phyloP scores from a whole-genome alignment of 805 yeast species.

The Starmerella bacillaris region DNA sequence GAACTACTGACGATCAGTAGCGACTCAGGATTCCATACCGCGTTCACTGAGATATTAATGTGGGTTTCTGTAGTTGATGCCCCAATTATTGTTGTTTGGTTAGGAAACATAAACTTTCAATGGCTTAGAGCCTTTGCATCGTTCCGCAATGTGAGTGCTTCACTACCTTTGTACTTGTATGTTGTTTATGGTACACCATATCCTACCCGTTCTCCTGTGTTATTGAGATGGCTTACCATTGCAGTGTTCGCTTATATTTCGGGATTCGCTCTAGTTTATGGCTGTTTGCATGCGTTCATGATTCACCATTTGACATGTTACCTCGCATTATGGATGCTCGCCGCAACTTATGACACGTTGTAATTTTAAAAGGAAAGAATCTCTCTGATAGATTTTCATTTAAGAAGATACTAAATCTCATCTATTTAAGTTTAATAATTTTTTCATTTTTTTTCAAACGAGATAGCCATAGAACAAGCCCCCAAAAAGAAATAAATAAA shows the following conservation, averaged over 20 bases:
- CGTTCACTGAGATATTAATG: conserved; percentile 43
- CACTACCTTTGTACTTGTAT: conserved; percentile 32
- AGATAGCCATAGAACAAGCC: no score
- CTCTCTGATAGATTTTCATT: no score
- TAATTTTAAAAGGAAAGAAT: no score
- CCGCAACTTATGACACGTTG: background rate
- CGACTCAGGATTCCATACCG: conserved; percentile 8
- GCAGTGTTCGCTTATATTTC: conserved; percentile 33
- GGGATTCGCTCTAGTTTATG: conserved; percentile 49
- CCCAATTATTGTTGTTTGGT: conserved; percentile 59
- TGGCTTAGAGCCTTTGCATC: conserved; percentile 76
- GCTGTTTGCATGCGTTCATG: conserved; percentile 63
- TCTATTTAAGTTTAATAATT: no score
- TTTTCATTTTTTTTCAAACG: no score
- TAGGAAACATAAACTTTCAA: conserved; percentile 52
- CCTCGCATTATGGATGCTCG: conserved; percentile 14
- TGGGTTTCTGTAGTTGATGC: conserved; percentile 65
- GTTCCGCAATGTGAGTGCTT: conserved; percentile 58
- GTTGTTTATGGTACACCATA: conserved; percentile 1
- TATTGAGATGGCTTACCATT: conserved; percentile 15
- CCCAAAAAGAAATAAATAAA: no score
- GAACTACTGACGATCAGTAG: conserved; percentile 7
- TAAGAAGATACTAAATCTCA: no score
- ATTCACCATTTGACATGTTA: conserved; percentile 56
- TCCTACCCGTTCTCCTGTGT: background rate